phyloP scores from a whole-genome alignment of 1,284 basidiomycete species.

The Leccinum angustisporum region DNA sequence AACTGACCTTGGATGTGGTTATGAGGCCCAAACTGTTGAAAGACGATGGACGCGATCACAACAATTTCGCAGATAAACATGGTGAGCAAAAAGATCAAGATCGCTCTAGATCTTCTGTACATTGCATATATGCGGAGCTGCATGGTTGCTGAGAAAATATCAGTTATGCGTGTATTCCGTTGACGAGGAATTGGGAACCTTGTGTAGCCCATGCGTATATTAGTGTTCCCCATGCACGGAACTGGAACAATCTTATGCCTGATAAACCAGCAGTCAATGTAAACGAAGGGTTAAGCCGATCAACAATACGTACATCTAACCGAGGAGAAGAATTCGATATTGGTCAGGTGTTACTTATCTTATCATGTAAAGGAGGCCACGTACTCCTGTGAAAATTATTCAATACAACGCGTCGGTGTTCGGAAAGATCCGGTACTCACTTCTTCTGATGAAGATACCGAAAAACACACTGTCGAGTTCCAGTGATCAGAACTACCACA shows the following conservation, averaged over 20 bases:
- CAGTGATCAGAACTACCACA: not conserved
- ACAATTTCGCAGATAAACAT: conserved; percentile 27
- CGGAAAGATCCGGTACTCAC: conserved; percentile 15
- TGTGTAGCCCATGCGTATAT: conserved; percentile 35
- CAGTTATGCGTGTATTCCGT: not conserved
- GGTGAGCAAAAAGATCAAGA: conserved; percentile 20
- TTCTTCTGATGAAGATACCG: conserved; percentile 14
- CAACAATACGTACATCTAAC: conserved; percentile 23
- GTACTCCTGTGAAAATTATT: conserved; percentile 23
- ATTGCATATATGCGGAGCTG: conserved; percentile 35
- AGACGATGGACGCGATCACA: conserved; percentile 30
- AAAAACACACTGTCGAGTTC: conserved; percentile 25
- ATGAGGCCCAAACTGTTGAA: conserved; percentile 24
- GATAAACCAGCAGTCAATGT: conserved; percentile 1
- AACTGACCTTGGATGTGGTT: conserved; percentile 25
- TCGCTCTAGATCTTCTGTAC: conserved; percentile 25
- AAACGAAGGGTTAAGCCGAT: not conserved
- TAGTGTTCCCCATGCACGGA: conserved; percentile 36
- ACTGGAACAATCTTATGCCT: conserved; percentile 31
- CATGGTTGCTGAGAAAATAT: conserved; percentile 28
- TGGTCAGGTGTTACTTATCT: conserved; percentile 2
- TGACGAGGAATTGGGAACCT: conserved; percentile 17
- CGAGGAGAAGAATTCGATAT: not conserved
- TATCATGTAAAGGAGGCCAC: conserved; percentile 6
- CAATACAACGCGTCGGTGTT: not conserved